A percentile compares a stretch with the other conserved stretches of the same genome.
Conservation (phyloP, 1,284 basidiomycete genomes). For the Wallemia mellicola region DNA sequence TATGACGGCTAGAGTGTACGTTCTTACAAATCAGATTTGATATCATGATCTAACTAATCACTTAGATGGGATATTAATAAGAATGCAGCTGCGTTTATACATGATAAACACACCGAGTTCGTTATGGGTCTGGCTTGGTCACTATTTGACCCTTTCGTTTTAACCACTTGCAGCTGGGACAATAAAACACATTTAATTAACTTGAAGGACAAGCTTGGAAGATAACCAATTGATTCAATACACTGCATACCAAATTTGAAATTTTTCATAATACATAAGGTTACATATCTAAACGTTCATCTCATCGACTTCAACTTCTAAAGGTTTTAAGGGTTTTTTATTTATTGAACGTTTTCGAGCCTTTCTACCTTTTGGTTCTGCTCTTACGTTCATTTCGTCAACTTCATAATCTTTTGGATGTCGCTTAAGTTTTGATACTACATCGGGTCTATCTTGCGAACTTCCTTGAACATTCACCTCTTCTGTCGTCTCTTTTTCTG, state of each 20-base stretch:
- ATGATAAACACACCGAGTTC: constrained; percentile 77
- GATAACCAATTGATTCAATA: neutral
- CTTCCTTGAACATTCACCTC: too few relatives aligned
- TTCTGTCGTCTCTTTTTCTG: too few relatives aligned
- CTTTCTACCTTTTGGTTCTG: too few relatives aligned
- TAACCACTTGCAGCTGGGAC: constrained; percentile 79
- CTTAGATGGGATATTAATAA: constrained; percentile 1
- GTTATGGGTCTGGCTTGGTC: constrained; percentile 68
- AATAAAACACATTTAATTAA: constrained; percentile 47
- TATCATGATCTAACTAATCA: neutral
- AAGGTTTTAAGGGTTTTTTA: too few relatives aligned
- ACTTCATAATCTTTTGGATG: too few relatives aligned
- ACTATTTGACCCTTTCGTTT: constrained; percentile 43
- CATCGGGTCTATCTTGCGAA: too few relatives aligned
- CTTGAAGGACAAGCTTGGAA: neutral
- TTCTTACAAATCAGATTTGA: constrained; percentile 7
- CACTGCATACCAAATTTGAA: neutral
- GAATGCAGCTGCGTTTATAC: constrained; percentile 18
- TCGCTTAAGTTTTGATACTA: too few relatives aligned
- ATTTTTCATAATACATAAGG: too few relatives aligned
- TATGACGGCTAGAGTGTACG: constrained; percentile 77
- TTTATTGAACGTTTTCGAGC: too few relatives aligned
- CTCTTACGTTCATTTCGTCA: too few relatives aligned
- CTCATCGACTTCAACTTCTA: too few relatives aligned
- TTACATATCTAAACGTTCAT: too few relatives aligned